phyloP scores from a whole-genome alignment of 441 rosid genomes.

The Manihot esculenta region DNA sequence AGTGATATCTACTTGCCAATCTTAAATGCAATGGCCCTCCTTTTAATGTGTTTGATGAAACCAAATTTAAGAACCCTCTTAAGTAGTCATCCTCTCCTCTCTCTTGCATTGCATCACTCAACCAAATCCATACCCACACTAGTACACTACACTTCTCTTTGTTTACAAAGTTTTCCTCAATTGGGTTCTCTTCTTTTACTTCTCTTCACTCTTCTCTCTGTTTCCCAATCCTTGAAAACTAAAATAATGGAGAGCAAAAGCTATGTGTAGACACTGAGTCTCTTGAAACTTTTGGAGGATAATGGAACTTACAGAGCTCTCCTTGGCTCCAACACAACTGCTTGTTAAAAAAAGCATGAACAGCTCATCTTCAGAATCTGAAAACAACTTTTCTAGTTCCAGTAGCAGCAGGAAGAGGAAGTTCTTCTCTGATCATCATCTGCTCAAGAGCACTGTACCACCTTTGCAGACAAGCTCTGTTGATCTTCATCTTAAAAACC shows the following conservation, averaged over 20 bases:
- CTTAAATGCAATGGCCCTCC: slow-evolving; percentile 52
- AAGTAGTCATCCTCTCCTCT: slow-evolving; percentile 16
- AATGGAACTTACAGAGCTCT: slow-evolving; percentile 49
- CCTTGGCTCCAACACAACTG: slow-evolving; percentile 34
- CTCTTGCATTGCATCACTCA: slow-evolving; percentile 19
- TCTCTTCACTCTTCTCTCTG: background rate
- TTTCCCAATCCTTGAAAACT: background rate
- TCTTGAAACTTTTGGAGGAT: background rate
- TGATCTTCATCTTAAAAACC: slow-evolving; percentile 41
- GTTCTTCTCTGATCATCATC: slow-evolving; percentile 15
- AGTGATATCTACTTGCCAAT: slow-evolving; percentile 46
- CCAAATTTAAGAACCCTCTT: slow-evolving; percentile 38
- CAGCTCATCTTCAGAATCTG: slow-evolving; percentile 33
- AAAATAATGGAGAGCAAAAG: no score
- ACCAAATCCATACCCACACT: background rate
- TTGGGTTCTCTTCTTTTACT: background rate
- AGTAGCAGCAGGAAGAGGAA: slow-evolving; percentile 38
- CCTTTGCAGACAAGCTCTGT: slow-evolving; percentile 28
- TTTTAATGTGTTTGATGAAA: slow-evolving; percentile 40
- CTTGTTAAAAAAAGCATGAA: slow-evolving; percentile 14
- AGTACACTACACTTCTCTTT: background rate
- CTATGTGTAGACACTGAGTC: no score
- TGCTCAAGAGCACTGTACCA: background rate
- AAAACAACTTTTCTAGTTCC: slow-evolving; percentile 7
- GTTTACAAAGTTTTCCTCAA: background rate